Base-by-base conservation (phyloP, 768 basidiomycete genomes). In the Russula emetica region DNA sequence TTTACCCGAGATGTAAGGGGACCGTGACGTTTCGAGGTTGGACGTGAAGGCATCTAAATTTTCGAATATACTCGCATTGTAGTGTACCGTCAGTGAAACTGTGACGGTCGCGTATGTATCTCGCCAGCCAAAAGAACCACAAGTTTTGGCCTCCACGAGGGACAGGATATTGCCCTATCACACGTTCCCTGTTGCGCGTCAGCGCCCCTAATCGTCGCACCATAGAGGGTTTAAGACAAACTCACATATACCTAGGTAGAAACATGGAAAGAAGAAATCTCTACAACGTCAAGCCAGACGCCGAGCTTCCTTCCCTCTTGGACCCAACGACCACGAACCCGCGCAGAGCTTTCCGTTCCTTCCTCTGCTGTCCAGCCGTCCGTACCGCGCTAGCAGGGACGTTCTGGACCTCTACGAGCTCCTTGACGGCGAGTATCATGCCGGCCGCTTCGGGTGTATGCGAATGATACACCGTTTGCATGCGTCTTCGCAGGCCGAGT, bases 331-430 rank as follows among this genome's bases (percentile, higher is more conserved):
- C 82, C 55, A 79, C 79, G 64, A 88, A 94, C 16, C 91, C 92
- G 51, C 86, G 77, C 13, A 80, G 74, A 11, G 89, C 82, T 73
- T 80, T 84, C 70, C 91, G 78, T 66, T 88, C 87, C 69, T 74
- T 73, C 68, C 84, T 79, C 77, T 87, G 85, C 75, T 90, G 80
- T 66, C 82, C 76, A 72, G 85, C 85, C n/a, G 84, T 87, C 76
- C 81, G 80, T 28, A 93, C 90, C 60, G 80, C 77, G 38, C 80
- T 78, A 28, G 78, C 77, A 0, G 87, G 83, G 18, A 97, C 93
- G 71, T 95, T 96, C 73, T 86, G 81, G 49, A 98, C 94, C 71
- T 89, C 82, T 11, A 97, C 83, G 50, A 98, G 78, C 76, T 98
- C 94, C 79, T 97, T 98, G 61, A 97, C 85, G 26, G 76, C 76